phyloP scores from a whole-genome alignment of 768 basidiomycete species.

The Fibroporia radiculosa region DNA sequence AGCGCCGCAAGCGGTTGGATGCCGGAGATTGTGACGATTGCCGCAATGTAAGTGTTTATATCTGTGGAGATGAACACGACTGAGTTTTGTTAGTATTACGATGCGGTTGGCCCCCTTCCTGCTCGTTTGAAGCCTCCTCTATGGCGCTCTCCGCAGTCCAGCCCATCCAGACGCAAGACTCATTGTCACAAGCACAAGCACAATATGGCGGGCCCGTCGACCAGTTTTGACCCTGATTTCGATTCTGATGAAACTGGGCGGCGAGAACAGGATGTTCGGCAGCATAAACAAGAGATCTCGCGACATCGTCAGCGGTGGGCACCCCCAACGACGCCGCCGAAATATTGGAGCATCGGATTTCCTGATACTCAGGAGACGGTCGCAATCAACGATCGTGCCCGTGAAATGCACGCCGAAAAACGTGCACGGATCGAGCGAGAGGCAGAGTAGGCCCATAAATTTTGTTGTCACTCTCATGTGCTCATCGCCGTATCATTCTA shows the following conservation, averaged over 20 bases:
- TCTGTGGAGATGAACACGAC: not conserved
- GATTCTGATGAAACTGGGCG: slow-evolving; percentile 6
- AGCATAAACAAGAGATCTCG: slow-evolving; percentile 66
- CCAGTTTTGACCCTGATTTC: not conserved
- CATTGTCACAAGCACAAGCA: not conserved
- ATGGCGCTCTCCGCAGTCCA: slow-evolving; percentile 53
- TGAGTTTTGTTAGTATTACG: slow-evolving; percentile 57
- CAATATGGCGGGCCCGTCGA: not conserved
- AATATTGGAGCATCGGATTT: slow-evolving; percentile 88
- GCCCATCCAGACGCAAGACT: slow-evolving; percentile 12
- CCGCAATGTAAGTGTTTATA: slow-evolving; percentile 46
- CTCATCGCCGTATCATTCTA: not conserved
- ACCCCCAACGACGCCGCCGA: slow-evolving; percentile 69
- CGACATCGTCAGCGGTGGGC: slow-evolving; percentile 69
- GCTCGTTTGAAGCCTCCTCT: slow-evolving; percentile 54
- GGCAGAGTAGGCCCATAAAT: slow-evolving; percentile 37
- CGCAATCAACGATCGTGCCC: slow-evolving; percentile 68
- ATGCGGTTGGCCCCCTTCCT: slow-evolving; percentile 67
- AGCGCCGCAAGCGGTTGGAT: slow-evolving; percentile 56
- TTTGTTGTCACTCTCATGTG: not conserved
- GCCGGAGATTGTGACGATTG: slow-evolving; percentile 82
- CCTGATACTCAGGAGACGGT: slow-evolving; percentile 77
- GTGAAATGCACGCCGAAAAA: slow-evolving; percentile 66
- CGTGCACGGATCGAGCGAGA: slow-evolving; percentile 50
- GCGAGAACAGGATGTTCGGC: slow-evolving; percentile 26